Evolutionary conservation across 768 basidiomycete genomes (phyloP), one percentile per base, ranked within the genome.

Genomic region (Tulasnella sp.): DNA sequence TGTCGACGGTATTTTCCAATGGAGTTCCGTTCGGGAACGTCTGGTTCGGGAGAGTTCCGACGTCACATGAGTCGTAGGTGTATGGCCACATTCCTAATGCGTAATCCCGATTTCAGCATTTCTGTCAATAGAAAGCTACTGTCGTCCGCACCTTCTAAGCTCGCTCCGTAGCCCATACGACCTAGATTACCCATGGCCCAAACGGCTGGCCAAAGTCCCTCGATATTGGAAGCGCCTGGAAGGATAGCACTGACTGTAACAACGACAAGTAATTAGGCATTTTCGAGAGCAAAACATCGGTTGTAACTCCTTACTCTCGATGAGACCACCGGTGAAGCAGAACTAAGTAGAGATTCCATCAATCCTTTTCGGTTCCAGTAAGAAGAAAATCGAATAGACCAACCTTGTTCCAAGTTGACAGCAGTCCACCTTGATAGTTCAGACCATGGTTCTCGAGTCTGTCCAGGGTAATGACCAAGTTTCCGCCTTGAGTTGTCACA

Each of bases 271-370:
- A 21, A 42, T 58, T 40, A 78, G 42, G 1, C 21, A 68, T 42
- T 38, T 31, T 31, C n/a, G 12, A 24, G 8, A 68, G 9, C 24
- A 19, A n/a, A 78, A 34, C 16, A 40, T 27, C 1, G 34, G 1
- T 3, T 8, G 12, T 21, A 73, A 9, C 18, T 9, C 42, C 39
- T 78, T 24, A 78, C 77, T 62, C 31, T 98, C 91, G 75, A 97
- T 87, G 79, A 94, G 87, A 58, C 96, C 96, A 48, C 94, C 95
- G 40, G 95, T 94, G 86, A 97, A 96, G 86, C 95, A 98, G 81
- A 99, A 93, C 85, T 97, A 96, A 86, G 97, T 97, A 82, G 82
- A 24, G 89, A 88, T 34, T 90, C 86, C 83, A 94, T 86, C 87
- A 94, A 86, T n/a, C 79, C 81, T 19, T 81, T 79, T 62, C 56